These are phyloP conservation scores for Rhizopogon rudus DNA, from an alignment of 768 basidiomycete species.

Conservation along the genomic window DNA sequence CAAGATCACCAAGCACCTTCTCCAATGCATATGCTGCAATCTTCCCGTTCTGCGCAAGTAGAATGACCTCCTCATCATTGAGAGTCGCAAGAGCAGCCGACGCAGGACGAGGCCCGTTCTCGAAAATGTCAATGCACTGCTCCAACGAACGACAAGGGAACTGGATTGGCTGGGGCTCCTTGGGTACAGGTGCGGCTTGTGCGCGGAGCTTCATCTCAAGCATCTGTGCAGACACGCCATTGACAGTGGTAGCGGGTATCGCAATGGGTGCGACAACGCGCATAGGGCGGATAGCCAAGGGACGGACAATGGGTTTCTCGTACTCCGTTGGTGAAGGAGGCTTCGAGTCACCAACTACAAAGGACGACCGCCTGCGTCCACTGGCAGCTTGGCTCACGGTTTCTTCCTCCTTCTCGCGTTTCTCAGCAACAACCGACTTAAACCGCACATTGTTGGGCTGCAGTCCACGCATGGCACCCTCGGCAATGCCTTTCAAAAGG, in stretches of 20 bases:
- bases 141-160: constrained; percentile 50
- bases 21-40: constrained; percentile 94
- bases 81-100: constrained; percentile 54
- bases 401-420: constrained; percentile 18
- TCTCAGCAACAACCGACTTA: constrained; percentile 16
- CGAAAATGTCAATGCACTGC: constrained; percentile 78
- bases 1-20: constrained; percentile 86
- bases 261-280: constrained; percentile 16
- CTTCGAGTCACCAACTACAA: constrained; percentile 18
- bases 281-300: neutral
- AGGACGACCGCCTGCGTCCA: constrained; percentile 16
- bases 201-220: constrained; percentile 30
- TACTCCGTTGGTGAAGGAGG: constrained; percentile 6
- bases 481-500: constrained; percentile 80
- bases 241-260: constrained; percentile 12
- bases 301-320: constrained; percentile 14
- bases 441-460: constrained; percentile 28
- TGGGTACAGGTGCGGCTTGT: constrained; percentile 12
- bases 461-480: constrained; percentile 35
- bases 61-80: constrained; percentile 88
- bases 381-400: constrained; percentile 9
- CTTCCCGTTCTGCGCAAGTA: constrained; percentile 87
- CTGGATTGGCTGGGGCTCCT: constrained; percentile 10
- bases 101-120: constrained; percentile 62
- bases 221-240: constrained; percentile 23